Evolutionary conservation across 176 grass and related monocot genomes (phyloP), one percentile per base, ranked within the genome.

Genomic region (Rhynchospora pubera): DNA sequence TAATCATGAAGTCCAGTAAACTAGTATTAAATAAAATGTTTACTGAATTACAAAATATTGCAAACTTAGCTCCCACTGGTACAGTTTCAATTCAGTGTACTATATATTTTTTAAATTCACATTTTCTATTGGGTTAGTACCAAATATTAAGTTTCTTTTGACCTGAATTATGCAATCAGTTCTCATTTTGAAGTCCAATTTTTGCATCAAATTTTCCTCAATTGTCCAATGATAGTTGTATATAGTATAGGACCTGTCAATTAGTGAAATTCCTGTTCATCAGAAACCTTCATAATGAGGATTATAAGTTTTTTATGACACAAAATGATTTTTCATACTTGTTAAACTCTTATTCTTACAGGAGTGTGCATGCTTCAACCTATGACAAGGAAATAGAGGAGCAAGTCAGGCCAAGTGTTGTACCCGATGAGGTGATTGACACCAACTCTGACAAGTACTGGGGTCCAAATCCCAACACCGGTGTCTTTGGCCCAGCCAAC

Each of bases 321-420:
- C 6, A 9, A 51, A 51, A 76, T 32, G 2, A 24, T 3, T 77
- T 32, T 56, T 6, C 1, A 32, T 8, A 56, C 14, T 77, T 28
- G 5, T 32, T 5, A 4, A 56, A 12, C 46, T 77, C 11, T 77
- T 34, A 7, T 77, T 8, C 45, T 24, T 64, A 73, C 44, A 91
- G 84, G 82, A 95, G 62, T 2, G 92, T 95, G 66, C 91, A 94
- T 90, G 79, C 65, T 6, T 95, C 96, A 15, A 79, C 89, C n/a
- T 99, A 99, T 85, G 96, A 99, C 85, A 99, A 99, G 91, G 94
- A 99, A 85, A 65, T 93, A 77, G 96, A 99, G 10, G 96, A 99
- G 4, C 92, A 89, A 66, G 87, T 93, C 47, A 80, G 87, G 4
- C 91, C 96, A 68, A 81, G 43, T 46, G 62, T 95, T 64, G 92